Evolutionary conservation across 2,329 filamentous ascomycete species (phyloP).

Genomic region (Epichloe bromicola): DNA sequence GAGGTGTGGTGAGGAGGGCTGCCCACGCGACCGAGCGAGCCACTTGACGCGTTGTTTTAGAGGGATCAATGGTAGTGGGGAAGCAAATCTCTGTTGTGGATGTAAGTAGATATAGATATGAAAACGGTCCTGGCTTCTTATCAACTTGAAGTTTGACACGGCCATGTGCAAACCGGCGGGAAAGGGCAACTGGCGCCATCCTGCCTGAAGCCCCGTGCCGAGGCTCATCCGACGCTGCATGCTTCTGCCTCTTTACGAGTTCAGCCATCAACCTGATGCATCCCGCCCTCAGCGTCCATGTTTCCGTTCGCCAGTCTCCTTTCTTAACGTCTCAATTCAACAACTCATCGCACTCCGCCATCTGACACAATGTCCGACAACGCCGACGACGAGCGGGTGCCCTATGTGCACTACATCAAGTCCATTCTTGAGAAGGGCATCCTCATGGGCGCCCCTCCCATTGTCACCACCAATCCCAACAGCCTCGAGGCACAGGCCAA

Average conservation of each 20-base stretch:
- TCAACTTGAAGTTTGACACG: no score
- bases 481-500: conserved; percentile 42
- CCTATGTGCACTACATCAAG: conserved; percentile 30
- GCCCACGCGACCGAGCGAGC: no score
- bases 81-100: no score
- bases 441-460: conserved; percentile 31
- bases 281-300: not conserved
- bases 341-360: not conserved
- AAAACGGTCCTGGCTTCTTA: no score
- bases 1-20: not conserved
- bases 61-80: not conserved
- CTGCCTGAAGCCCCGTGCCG: not conserved
- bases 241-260: not conserved
- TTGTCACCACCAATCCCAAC: conserved; percentile 46
- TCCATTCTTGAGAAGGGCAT: conserved; percentile 40
- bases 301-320: no score
- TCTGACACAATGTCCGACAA: conserved; percentile 5
- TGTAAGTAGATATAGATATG: no score
- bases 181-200: not conserved
- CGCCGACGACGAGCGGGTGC: conserved; percentile 7
- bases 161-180: no score
- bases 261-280: not conserved
- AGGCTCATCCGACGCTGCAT: not conserved
- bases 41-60: no score
- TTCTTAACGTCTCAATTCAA: no score